phyloP scores from a whole-genome alignment of 352 stramenopile species.

The Phytopythium delawarense region DNA sequence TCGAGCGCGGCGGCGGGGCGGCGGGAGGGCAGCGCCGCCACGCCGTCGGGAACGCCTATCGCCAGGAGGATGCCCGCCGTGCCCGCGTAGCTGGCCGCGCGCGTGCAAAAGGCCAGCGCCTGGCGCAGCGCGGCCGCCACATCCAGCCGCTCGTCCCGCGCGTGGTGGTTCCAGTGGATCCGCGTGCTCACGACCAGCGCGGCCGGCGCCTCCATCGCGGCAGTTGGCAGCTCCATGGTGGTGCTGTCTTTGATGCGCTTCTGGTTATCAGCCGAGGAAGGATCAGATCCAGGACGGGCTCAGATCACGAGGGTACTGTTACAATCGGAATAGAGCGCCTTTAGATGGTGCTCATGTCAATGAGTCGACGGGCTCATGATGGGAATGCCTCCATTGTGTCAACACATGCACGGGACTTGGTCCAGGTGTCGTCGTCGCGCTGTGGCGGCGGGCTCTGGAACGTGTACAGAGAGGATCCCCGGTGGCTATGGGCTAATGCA shows the following conservation, averaged over 20 bases:
- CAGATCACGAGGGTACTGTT: no score
- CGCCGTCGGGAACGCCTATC: slow-evolving; percentile 30
- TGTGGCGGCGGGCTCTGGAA: no score
- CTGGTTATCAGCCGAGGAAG: no score
- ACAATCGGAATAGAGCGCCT: not conserved
- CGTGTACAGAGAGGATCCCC: no score
- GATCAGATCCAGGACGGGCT: no score
- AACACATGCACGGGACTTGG: no score
- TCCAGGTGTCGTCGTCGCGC: no score
- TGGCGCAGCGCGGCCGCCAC: slow-evolving; percentile 38
- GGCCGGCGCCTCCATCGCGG: not conserved
- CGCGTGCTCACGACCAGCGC: slow-evolving; percentile 48
- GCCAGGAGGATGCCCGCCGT: slow-evolving; percentile 47
- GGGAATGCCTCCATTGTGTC: no score
- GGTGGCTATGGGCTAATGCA: no score
- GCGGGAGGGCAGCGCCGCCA: slow-evolving; percentile 9
- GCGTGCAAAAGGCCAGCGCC: slow-evolving; percentile 44
- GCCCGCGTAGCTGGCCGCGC: slow-evolving; percentile 43
- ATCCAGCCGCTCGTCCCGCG: slow-evolving; percentile 35
- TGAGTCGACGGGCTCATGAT: no score
- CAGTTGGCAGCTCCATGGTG: not conserved
- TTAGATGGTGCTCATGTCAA: not conserved
- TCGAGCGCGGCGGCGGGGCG: slow-evolving; percentile 2
- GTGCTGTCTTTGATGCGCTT: not conserved
- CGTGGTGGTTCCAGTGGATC: slow-evolving; percentile 71